A percentile compares a stretch with the other conserved stretches of the same genome.
Conservation (phyloP, 306 rosid genomes). For the Citrullus mucosospermus region DNA sequence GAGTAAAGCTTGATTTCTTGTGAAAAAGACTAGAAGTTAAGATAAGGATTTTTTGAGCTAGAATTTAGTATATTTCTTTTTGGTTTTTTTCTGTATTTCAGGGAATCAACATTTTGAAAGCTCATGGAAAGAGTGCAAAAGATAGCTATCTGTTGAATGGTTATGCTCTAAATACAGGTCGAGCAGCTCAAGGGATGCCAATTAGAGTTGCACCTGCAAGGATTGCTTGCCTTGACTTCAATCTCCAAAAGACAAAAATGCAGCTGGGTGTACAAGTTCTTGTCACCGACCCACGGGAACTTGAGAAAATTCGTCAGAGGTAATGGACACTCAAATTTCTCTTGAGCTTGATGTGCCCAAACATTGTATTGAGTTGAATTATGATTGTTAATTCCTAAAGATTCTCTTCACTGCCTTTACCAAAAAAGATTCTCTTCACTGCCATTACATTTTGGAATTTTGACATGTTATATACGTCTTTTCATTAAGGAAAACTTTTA, state of each 20-base stretch:
- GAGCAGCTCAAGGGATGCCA: slow-evolving; percentile 99
- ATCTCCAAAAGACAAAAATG: slow-evolving; percentile 99
- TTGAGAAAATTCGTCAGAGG: slow-evolving; percentile 96
- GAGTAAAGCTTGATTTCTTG: neutral
- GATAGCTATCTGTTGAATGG: slow-evolving; percentile 93
- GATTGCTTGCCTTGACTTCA: slow-evolving; percentile 93
- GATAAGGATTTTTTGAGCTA: neutral
- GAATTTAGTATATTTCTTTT: neutral
- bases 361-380: neutral
- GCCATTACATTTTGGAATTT: neutral
- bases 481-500: neutral
- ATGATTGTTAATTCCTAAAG: neutral
- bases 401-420: neutral
- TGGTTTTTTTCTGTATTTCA: slow-evolving; percentile 13
- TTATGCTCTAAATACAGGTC: slow-evolving; percentile 83
- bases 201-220: slow-evolving; percentile 80
- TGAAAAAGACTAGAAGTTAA: neutral
- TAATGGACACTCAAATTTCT: slow-evolving; percentile 7
- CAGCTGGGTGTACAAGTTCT: slow-evolving; percentile 95
- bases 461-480: neutral
- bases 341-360: neutral
- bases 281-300: slow-evolving; percentile 85
- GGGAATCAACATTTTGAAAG: slow-evolving; percentile 94
- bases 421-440: neutral
- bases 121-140: slow-evolving; percentile 89